phyloP scores from a whole-genome alignment of 108 stramenopile species.

The Cyclotella kingstonii region DNA sequence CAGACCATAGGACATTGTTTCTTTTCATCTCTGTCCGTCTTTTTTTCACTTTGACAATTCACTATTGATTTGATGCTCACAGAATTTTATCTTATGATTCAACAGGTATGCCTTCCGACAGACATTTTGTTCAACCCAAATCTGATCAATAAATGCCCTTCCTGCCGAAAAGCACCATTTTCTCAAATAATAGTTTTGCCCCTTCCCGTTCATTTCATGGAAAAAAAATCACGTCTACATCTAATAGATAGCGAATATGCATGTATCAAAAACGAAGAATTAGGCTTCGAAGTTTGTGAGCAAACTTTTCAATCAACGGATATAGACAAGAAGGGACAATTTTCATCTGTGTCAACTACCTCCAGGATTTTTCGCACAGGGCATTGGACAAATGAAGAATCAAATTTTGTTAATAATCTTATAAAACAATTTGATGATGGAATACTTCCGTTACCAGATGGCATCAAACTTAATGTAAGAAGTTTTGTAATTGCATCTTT shows the following conservation, averaged over 20 bases:
- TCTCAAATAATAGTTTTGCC: constrained; percentile 13
- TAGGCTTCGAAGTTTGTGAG: background rate
- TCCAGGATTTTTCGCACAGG: constrained; percentile 58
- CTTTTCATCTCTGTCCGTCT: too few relatives aligned
- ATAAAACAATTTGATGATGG: constrained; percentile 70
- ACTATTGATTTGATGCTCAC: too few relatives aligned
- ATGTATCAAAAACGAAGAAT: constrained; percentile 18
- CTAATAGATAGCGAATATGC: constrained; percentile 6
- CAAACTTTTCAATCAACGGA: constrained; percentile 27
- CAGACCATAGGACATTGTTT: too few relatives aligned
- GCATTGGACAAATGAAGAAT: constrained; percentile 76
- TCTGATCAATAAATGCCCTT: constrained; percentile 12
- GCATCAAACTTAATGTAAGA: constrained; percentile 61
- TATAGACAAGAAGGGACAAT: constrained; percentile 20
- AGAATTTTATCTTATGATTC: too few relatives aligned
- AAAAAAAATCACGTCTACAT: constrained; percentile 7
- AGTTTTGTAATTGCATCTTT: background rate
- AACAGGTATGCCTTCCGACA: constrained; percentile 27
- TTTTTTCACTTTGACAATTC: too few relatives aligned
- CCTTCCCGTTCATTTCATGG: constrained; percentile 41
- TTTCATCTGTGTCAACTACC: constrained; percentile 27
- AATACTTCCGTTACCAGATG: constrained; percentile 64
- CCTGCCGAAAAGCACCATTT: constrained; percentile 9
- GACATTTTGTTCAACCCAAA: constrained; percentile 10
- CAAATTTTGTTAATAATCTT: constrained; percentile 57